Evolutionary conservation across 768 basidiomycete species (phyloP), one percentile per base, ranked within the genome.

Genomic region (Tulasnella sp.): DNA sequence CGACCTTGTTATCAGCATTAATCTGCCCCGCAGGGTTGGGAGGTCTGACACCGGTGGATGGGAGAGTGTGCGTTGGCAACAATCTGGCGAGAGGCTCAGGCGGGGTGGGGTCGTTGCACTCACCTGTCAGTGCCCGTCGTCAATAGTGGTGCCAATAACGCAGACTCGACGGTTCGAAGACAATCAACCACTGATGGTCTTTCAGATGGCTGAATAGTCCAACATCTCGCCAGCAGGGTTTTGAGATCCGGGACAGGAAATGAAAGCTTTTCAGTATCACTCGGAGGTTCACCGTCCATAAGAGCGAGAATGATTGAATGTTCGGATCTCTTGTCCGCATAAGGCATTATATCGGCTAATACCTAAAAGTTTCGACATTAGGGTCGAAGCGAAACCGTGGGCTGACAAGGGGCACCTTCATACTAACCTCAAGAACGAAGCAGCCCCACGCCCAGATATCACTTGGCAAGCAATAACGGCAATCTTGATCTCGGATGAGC

Each of bases 11-110:
- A 22, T 77, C 77, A 37, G 77, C 50, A 22, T 18, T 6, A 31
- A 77, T 77, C 8, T 54, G 77, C 18, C 22, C n/a, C 11, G 54
- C 54, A 9, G 54, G 3, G 40, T 77, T 77, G 18, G 72, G 48
- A 14, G 60, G 81, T 48, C 50, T 34, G 16, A 78, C 37, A 40
- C 42, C 8, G 24, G 80, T 58, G 9, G 48, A 69, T n/a, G 72
- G 77, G 44, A 76, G 81, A 64, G 77, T 78, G 72, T 41, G 58
- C 41, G 24, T 79, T 31, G 79, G 44, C 22, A 42, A 58, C 41
- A 73, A 48, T 31, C 44, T 72, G 18, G 77, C 77, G 40, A 44
- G 69, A 18, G 81, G 80, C 11, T 76, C 75, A 77, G 1, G 79
- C 75, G 34, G 4, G 80, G 80, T 3, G 81, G 20, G 16, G 54